Conservation (phyloP, 2,329 filamentous ascomycete species). For the Trichoderma sp. region DNA sequence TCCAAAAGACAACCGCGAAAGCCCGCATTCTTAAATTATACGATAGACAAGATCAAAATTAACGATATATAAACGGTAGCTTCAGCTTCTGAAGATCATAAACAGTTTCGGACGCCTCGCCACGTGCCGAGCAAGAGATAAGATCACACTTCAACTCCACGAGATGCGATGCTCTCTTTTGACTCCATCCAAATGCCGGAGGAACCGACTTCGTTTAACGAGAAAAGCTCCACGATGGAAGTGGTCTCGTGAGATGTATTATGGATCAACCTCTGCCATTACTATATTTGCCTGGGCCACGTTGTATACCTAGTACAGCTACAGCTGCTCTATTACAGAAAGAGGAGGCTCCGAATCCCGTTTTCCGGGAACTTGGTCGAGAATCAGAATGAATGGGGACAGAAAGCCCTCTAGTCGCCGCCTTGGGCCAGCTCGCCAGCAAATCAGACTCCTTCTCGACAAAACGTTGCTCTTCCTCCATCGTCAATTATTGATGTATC, state of each 20-base stretch:
- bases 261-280: not conserved
- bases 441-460: conserved; percentile 2
- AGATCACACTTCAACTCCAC: conserved; percentile 11
- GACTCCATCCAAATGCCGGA: not conserved
- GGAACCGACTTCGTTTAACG: conserved; percentile 7
- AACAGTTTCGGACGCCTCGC: not conserved
- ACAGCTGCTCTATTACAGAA: not conserved
- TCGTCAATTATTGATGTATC: not conserved
- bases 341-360: not conserved
- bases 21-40: not conserved
- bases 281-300: too few species aligned
- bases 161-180: not conserved
- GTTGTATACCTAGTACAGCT: not conserved
- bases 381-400: not conserved
- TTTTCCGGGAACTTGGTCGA: not conserved
- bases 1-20: not conserved
- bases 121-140: conserved; percentile 5
- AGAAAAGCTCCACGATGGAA: not conserved
- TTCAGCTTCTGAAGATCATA: conserved; percentile 5
- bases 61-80: not conserved
- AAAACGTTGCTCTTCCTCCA: conserved; percentile 4
- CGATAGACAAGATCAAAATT: not conserved
- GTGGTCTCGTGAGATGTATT: not conserved
- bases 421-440: not conserved
- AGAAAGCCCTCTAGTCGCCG: not conserved